Percentiles rank a stretch among this genome's conserved stretches.
phyloP scores from a whole-genome alignment of 208 protist species.

The Balamuthia mandrillaris region DNA sequence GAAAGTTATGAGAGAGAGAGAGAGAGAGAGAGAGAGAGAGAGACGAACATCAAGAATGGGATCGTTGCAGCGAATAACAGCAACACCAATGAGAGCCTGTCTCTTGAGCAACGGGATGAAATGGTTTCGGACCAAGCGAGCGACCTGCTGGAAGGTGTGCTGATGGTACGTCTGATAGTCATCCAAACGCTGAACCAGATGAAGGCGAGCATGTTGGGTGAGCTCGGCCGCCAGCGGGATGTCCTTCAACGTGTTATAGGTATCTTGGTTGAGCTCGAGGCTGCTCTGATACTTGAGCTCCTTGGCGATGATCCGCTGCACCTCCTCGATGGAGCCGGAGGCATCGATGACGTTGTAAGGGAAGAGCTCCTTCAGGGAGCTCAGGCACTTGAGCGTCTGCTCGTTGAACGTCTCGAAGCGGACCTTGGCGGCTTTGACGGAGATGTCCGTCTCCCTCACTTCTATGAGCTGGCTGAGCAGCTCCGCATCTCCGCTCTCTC shows the following conservation, averaged over 20 bases:
- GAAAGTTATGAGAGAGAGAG: too few relatives aligned
- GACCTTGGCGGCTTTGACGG: not conserved
- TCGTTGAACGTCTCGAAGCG: not conserved
- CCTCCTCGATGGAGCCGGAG: too few relatives aligned
- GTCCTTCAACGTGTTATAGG: not conserved
- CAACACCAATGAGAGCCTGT: too few relatives aligned
- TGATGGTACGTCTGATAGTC: not conserved
- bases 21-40: too few relatives aligned
- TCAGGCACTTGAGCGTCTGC: not conserved
- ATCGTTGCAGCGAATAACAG: too few relatives aligned
- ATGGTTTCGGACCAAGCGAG: too few relatives aligned
- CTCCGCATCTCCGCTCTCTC: not conserved
- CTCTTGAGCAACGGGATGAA: too few relatives aligned
- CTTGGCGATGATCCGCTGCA: not conserved
- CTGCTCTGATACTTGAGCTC: not conserved
- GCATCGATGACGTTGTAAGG: conserved; percentile 1
- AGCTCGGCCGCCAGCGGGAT: not conserved
- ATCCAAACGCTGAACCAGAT: not conserved
- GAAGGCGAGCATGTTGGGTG: not conserved
- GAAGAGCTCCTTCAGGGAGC: not conserved
- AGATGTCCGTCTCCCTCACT: not conserved
- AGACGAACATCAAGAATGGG: too few relatives aligned
- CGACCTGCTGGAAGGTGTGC: not conserved
- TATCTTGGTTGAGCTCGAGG: not conserved
- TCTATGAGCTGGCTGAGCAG: too few relatives aligned